Evolutionary conservation across 495 filamentous ascomycete genomes (phyloP).

Genomic region (Parachaetomium inaequale): DNA sequence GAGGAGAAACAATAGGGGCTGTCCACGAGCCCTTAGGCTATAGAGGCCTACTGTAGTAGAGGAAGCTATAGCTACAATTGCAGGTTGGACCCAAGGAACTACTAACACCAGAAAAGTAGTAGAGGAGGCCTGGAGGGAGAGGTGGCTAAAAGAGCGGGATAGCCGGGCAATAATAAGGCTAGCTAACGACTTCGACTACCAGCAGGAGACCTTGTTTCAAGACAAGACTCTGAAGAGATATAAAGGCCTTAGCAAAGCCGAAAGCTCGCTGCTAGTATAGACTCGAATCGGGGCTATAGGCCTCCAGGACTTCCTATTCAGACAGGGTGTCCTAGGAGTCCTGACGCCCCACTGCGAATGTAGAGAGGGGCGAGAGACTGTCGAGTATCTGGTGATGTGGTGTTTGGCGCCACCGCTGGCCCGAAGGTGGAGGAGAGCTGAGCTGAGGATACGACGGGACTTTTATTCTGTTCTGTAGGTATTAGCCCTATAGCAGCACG

Average conservation of each 20-base stretch:
- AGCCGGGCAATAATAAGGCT: too few species aligned
- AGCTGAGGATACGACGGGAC: slow-evolving; percentile 4
- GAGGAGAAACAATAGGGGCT: too few species aligned
- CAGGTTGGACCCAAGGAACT: too few species aligned
- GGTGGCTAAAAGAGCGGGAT: too few species aligned
- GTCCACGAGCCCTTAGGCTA: too few species aligned
- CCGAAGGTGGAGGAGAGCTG: slow-evolving; percentile 10
- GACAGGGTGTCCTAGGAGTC: not conserved
- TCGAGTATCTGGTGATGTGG: slow-evolving; percentile 18
- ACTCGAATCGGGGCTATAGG: slow-evolving; percentile 16
- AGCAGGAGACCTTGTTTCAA: too few species aligned
- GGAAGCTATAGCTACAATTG: too few species aligned
- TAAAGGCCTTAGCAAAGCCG: not conserved
- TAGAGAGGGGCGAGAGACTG: slow-evolving; percentile 15
- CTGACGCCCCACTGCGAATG: slow-evolving; percentile 5
- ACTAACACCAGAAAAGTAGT: too few species aligned
- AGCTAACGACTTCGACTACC: too few species aligned
- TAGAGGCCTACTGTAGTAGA: too few species aligned
- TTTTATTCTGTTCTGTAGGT: slow-evolving; percentile 13
- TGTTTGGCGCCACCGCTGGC: slow-evolving; percentile 15
- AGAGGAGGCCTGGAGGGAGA: too few species aligned
- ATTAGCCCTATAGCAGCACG: slow-evolving; percentile 11
- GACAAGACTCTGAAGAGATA: not conserved
- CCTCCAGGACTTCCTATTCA: slow-evolving; percentile 13
- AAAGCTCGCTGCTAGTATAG: slow-evolving; percentile 8